These are phyloP conservation scores for Fusarium incarnatum DNA, from an alignment of 2,329 filamentous ascomycete genomes.

Conservation along the genomic window DNA sequence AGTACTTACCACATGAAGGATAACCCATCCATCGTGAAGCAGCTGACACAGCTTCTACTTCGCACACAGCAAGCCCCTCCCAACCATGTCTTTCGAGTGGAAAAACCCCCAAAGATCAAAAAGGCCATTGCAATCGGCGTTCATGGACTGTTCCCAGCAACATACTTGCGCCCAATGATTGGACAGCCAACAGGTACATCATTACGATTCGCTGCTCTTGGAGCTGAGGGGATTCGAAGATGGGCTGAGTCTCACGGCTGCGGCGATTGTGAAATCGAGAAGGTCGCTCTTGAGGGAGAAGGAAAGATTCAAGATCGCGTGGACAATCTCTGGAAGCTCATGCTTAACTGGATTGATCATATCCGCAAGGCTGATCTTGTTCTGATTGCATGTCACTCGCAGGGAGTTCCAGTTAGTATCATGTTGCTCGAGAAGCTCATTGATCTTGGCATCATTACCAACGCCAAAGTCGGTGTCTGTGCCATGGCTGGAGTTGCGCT, in stretches of 20 bases:
- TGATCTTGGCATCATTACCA: constrained; percentile 84
- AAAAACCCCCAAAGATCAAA: constrained; percentile 77
- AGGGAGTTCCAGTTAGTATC: constrained; percentile 92
- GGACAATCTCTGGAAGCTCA: constrained; percentile 91
- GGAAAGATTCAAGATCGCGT: constrained; percentile 91
- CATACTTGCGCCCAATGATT: constrained; percentile 87
- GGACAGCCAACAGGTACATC: constrained; percentile 97
- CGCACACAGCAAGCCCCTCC: constrained; percentile 66
- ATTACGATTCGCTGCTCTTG: constrained; percentile 89
- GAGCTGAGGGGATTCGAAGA: constrained; percentile 82
- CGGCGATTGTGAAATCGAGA: constrained; percentile 84
- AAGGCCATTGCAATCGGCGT: constrained; percentile 94
- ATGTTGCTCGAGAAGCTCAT: constrained; percentile 95
- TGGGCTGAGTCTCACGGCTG: constrained; percentile 84
- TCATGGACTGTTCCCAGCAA: constrained; percentile 92
- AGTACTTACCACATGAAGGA: constrained; percentile 75
- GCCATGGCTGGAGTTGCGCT: constrained; percentile 92
- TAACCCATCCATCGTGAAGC: constrained; percentile 76
- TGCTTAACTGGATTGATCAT: constrained; percentile 94
- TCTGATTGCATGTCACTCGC: constrained; percentile 91
- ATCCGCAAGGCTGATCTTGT: constrained; percentile 90
- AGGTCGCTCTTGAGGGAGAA: constrained; percentile 93
- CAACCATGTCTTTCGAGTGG: constrained; percentile 78
- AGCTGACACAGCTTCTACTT: constrained; percentile 70
- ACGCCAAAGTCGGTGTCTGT: constrained; percentile 84